Evolutionary conservation across 257 asterid species (phyloP), one percentile per base, ranked within the genome.

Genomic region (Solanum virginianum): DNA sequence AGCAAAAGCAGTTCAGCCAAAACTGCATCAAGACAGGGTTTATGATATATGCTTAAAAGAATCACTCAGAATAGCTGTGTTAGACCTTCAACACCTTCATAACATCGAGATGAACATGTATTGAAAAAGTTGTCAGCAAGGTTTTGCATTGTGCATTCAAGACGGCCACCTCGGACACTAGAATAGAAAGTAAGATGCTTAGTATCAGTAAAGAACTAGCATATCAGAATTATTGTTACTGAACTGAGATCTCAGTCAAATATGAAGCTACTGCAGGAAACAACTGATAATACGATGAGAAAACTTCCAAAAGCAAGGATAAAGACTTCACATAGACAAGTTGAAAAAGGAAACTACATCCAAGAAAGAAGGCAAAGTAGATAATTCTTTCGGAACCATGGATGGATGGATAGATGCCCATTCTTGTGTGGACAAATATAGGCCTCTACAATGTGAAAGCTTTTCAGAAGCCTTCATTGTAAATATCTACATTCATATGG

Each of bases 71-170:
- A 56, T 54, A 2, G 79, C 54, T 43, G 11, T 24, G 65, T 36
- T 81, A 80, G 26, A 95, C 99, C 99, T 92, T 92, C 91, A 53
- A 93, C 90, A 81, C 87, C 90, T 70, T 95, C 85, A 92, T 90
- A 92, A 87, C 93, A 86, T 74, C 94, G 94, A 82, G 98, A 94
- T 82, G 98, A 86, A 87, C 81, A 92, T 15, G 87, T 75, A 86
- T 90, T 95, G 84, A 89, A 81, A 86, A 97, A 97, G 84, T 87
- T 95, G 86, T 97, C 99, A 49, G 98, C 98, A 85, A 97, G 94
- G 85, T 97, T 95, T 90, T 97, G 99, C 99, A 97, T 97, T 86
- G 99, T 97, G 85, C 97, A 95, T 85, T 97, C 99, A 92, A 94
- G 87, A 85, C 98, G 98, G 80, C 99, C 99, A 87, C 99, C 99